Conservation (phyloP, 208 protist species). For the Crithidia sp. region DNA sequence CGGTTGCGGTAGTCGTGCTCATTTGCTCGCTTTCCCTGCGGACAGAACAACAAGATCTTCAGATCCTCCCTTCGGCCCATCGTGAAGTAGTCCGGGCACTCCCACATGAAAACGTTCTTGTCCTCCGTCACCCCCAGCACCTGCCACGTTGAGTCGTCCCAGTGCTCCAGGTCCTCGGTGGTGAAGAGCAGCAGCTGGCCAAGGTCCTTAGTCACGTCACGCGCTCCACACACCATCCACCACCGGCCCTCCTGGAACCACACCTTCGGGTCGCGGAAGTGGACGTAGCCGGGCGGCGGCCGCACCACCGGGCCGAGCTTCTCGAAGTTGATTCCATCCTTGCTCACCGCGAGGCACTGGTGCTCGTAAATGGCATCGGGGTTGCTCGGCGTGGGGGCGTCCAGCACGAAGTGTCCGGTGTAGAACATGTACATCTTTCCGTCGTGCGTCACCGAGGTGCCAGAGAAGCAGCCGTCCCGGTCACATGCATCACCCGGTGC, state of each 20-base stretch:
- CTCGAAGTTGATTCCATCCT: conserved; percentile 40
- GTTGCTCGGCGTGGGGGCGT: conserved; percentile 27
- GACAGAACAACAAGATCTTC: conserved; percentile 42
- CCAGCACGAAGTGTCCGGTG: conserved; percentile 50
- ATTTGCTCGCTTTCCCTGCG: conserved; percentile 35
- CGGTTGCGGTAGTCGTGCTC: conserved; percentile 45
- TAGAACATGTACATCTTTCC: conserved; percentile 61
- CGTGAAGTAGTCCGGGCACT: conserved; percentile 53
- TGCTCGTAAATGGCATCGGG: conserved; percentile 44
- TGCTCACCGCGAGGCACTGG: conserved; percentile 64
- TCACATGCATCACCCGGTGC: conserved; percentile 52
- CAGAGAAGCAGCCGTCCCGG: conserved; percentile 65
- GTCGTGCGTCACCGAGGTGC: conserved; percentile 39
- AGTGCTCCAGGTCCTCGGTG: conserved; percentile 30
- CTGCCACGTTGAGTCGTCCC: conserved; percentile 39
- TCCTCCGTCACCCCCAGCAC: conserved; percentile 37
- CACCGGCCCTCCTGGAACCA: conserved; percentile 40
- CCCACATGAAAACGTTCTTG: conserved; percentile 64
- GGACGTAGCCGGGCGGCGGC: conserved; percentile 36
- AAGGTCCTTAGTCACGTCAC: conserved; percentile 36
- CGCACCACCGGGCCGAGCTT: conserved; percentile 40
- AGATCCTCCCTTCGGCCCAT: conserved; percentile 12
- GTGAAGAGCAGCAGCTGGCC: conserved; percentile 50
- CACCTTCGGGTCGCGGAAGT: conserved; percentile 58
- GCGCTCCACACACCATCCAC: conserved; percentile 55